These are phyloP conservation scores for Penicillium bovifimosum DNA, from an alignment of 495 filamentous ascomycete species.

Conservation along the genomic window DNA sequence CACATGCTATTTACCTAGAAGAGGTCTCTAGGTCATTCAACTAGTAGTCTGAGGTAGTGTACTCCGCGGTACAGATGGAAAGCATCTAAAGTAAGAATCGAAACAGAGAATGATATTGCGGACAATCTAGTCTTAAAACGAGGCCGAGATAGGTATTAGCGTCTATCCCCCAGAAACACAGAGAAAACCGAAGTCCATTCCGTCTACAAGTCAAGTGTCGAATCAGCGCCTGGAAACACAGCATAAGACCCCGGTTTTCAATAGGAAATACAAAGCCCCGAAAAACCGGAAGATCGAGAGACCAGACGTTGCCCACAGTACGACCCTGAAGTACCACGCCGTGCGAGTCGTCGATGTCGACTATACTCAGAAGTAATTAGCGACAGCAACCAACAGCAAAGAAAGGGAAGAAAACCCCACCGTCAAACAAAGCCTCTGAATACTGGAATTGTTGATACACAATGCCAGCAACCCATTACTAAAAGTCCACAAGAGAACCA, in stretches of 20 bases:
- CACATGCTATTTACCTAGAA: neutral
- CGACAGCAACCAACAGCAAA: neutral
- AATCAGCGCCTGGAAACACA: constrained; percentile 14
- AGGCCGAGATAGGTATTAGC: no score
- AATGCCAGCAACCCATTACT: constrained; percentile 79
- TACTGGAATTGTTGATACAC: constrained; percentile 71
- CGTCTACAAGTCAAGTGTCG: neutral
- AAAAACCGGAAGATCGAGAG: constrained; percentile 22
- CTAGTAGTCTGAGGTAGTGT: no score
- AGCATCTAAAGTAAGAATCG: no score
- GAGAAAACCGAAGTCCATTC: no score
- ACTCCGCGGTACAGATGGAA: no score
- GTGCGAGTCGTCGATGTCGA: constrained; percentile 13
- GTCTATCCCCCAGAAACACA: no score
- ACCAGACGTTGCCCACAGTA: constrained; percentile 18
- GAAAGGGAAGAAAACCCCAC: constrained; percentile 49
- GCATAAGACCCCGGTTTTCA: constrained; percentile 13
- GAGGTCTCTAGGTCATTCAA: no score
- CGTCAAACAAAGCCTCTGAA: constrained; percentile 69
- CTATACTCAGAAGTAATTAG: neutral
- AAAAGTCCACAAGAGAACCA: constrained; percentile 86
- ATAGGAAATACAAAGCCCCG: constrained; percentile 19
- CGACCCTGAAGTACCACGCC: constrained; percentile 18
- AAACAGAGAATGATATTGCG: no score
- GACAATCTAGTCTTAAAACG: no score